phyloP scores from a whole-genome alignment of 2,329 filamentous ascomycete species.

The Tolypocladium endophyticum region DNA sequence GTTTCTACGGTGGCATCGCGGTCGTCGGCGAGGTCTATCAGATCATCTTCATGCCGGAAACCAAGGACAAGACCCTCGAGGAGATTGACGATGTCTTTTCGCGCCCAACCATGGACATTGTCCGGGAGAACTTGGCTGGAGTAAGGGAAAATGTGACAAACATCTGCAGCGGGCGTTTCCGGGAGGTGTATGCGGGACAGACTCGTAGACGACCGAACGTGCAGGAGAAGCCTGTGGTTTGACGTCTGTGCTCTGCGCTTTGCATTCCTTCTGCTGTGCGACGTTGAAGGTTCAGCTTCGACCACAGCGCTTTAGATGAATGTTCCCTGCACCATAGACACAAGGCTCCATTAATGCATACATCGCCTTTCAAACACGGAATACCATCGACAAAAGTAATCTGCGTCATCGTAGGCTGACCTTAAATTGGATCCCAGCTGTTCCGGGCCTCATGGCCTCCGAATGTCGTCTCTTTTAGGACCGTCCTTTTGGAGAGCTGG shows the following conservation, averaged over 20 bases:
- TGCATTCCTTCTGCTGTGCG: not conserved
- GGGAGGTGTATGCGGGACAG: conserved; percentile 12
- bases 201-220: conserved; percentile 6
- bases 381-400: too few relatives aligned
- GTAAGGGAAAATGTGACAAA: conserved; percentile 19
- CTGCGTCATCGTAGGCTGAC: not conserved
- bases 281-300: not conserved
- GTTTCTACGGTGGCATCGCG: conserved; percentile 67
- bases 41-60: conserved; percentile 66
- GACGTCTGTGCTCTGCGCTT: not conserved
- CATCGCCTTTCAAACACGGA: too few relatives aligned
- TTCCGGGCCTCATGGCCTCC: not conserved
- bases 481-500: not conserved
- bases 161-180: conserved; percentile 10
- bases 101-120: conserved; percentile 51
- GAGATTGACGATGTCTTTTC: conserved; percentile 61
- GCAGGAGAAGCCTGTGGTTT: not conserved
- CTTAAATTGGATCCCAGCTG: too few relatives aligned
- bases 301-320: not conserved
- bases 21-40: conserved; percentile 63
- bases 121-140: conserved; percentile 42
- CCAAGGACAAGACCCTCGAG: conserved; percentile 57
- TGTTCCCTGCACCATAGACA: not conserved
- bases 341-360: not conserved
- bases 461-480: too few relatives aligned